Percentiles rank a stretch among this genome's conserved stretches.
Evolutionary conservation across 2,329 filamentous ascomycete species (phyloP).

Genomic region (Sporothrix inflata): DNA sequence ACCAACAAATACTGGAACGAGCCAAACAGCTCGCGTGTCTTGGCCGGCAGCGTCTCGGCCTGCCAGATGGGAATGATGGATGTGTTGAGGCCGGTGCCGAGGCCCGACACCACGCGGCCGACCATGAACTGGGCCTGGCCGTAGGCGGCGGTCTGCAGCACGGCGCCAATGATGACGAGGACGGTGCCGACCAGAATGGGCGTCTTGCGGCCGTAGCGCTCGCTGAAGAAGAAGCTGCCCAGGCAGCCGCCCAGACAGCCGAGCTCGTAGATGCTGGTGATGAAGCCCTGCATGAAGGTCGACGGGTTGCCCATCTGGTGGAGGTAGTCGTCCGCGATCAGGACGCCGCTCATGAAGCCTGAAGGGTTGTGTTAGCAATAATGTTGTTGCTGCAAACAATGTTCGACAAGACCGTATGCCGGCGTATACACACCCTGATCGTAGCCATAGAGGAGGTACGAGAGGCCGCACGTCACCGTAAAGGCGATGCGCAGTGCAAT

Average conservation of each 20-base stretch:
- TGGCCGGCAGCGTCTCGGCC: conserved; percentile 41
- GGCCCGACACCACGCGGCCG: conserved; percentile 43
- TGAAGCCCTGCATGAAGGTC: conserved; percentile 30
- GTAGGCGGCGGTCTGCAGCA: conserved; percentile 30
- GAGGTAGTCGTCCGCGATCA: conserved; percentile 38
- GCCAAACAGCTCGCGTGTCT: conserved; percentile 41
- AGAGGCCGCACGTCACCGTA: conserved; percentile 19
- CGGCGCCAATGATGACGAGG: conserved; percentile 32
- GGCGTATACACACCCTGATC: conserved; percentile 41
- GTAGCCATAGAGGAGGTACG: conserved; percentile 51
- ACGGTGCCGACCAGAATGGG: conserved; percentile 35
- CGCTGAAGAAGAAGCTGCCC: conserved; percentile 34
- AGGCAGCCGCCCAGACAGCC: conserved; percentile 36
- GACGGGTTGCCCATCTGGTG: conserved; percentile 29
- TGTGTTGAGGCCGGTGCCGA: conserved; percentile 54
- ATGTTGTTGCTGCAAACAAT: too few species aligned
- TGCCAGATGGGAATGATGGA: conserved; percentile 43
- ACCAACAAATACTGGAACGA: conserved; percentile 48
- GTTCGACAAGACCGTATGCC: background rate
- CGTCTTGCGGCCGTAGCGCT: conserved; percentile 34
- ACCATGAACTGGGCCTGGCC: conserved; percentile 47
- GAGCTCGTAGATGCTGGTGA: conserved; percentile 35
- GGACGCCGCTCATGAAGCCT: conserved; percentile 41
- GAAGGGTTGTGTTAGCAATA: too few species aligned
- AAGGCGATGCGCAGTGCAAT: conserved; percentile 20